Conservation (phyloP, 768 basidiomycete species). For the Phaeotremella skinneri region DNA sequence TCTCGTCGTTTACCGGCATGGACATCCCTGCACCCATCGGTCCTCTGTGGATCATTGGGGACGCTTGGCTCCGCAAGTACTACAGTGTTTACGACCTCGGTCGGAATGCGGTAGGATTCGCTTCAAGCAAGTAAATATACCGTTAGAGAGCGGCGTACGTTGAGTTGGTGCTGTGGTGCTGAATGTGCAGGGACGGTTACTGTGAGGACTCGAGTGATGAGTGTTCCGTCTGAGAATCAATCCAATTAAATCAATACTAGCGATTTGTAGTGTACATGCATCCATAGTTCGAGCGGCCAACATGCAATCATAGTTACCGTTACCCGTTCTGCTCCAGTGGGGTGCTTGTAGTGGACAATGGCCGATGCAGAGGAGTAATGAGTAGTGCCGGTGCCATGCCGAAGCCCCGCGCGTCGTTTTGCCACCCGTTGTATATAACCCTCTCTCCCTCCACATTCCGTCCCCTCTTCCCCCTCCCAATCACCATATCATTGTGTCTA, state of each 20-base stretch:
- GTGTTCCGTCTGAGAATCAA: no score
- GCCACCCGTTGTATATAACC: not conserved
- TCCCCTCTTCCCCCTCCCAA: not conserved
- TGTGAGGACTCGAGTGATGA: no score
- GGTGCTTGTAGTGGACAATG: no score
- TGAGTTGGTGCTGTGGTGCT: not conserved
- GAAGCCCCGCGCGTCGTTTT: not conserved
- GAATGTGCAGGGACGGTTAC: no score
- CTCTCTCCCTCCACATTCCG: not conserved
- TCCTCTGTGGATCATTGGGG: slow-evolving; percentile 84
- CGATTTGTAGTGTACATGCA: no score
- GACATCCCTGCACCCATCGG: slow-evolving; percentile 68
- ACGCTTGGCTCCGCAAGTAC: slow-evolving; percentile 73
- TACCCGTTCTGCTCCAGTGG: no score
- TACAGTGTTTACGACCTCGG: slow-evolving; percentile 54
- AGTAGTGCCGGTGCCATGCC: no score
- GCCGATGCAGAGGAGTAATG: no score
- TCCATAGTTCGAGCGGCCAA: no score
- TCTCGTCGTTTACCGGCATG: slow-evolving; percentile 86
- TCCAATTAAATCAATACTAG: no score
- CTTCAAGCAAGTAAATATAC: slow-evolving; percentile 32
- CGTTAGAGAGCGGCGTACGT: not conserved
- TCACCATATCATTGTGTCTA: not conserved
- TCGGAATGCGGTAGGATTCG: slow-evolving; percentile 47
- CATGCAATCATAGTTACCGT: no score